These are phyloP conservation scores for Pachyrhizus erosus DNA, from an alignment of 306 rosid species.

Conservation along the genomic window DNA sequence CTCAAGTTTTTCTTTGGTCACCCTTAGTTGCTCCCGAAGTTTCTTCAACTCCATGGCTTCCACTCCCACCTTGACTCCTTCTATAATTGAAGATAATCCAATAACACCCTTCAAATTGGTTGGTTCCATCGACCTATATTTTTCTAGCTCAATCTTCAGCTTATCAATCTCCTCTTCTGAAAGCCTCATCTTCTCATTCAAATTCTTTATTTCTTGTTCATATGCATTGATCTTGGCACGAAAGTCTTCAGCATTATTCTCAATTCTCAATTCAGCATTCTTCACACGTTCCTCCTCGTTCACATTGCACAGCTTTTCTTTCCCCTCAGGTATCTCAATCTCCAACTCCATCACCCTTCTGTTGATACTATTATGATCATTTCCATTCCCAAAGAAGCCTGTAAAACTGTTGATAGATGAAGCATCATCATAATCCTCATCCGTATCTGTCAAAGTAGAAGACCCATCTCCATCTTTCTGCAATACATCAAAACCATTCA, in stretches of 20 bases:
- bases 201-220: slow-evolving; percentile 63
- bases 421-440: slow-evolving; percentile 82
- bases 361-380: slow-evolving; percentile 51
- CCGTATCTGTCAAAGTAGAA: slow-evolving; percentile 79
- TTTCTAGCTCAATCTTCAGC: slow-evolving; percentile 63
- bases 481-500: slow-evolving; percentile 55
- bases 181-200: slow-evolving; percentile 63
- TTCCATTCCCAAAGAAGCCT: slow-evolving; percentile 50
- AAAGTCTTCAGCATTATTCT: slow-evolving; percentile 44
- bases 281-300: slow-evolving; percentile 60
- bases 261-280: slow-evolving; percentile 45
- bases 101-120: slow-evolving; percentile 1
- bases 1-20: slow-evolving; percentile 58
- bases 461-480: slow-evolving; percentile 83
- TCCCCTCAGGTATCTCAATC: slow-evolving; percentile 69
- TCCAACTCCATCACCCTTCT: slow-evolving; percentile 85
- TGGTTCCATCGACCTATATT: slow-evolving; percentile 38
- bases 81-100: background rate
- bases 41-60: background rate
- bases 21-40: slow-evolving; percentile 56
- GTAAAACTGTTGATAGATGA: slow-evolving; percentile 78
- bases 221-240: slow-evolving; percentile 53
- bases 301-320: slow-evolving; percentile 57
- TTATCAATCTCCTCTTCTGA: slow-evolving; percentile 59
- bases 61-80: background rate